Evolutionary conservation across 805 yeast species (phyloP), one percentile per base, ranked within the genome.

Genomic region (Cyberlindnera petersonii): DNA sequence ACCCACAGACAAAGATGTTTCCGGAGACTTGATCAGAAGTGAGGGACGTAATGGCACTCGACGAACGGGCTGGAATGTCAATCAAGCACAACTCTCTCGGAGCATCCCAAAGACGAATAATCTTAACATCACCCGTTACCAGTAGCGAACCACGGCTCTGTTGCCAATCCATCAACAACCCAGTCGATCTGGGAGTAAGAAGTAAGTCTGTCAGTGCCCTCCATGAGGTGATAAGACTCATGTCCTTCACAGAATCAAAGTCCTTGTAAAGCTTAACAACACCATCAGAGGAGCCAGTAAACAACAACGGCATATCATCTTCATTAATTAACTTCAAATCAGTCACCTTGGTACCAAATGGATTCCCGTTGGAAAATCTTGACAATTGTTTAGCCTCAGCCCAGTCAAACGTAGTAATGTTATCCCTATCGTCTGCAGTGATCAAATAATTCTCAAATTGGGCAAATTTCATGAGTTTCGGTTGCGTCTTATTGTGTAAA

Each of bases 11-110:
- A 50, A 93, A 78, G 2, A 87, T 71, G 52, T 91, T 82, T 14
- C 98, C 98, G 0, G 96, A 86, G 9, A 93, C 91, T 56, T 91
- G 97, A 57, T 93, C 98, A 0, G 97, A 87, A 0, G 98, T 89
- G 37, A 93, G 65, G 1, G 94, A 73, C 0, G 96, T 84, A 35
- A 93, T 82, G n/a, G 91, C 79, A 15, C 91, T 79, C 1, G 95
- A 79, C 0, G 96, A 86, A 40, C 96, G 72, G 0, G 95, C 94
- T 0, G 98, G 96, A 35, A 93, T 82, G 53, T 88, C 96, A 14
- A 77, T 76, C 33, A 86, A 71, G 55, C 96, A 83, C 36, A 83
- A 69, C 56, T 93, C 98, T 24, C 96, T 69, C 10, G 96, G 93
- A 0, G 98, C 98, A 63, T 93, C 98, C 98, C 98, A 93, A 2